phyloP scores from a whole-genome alignment of 1,284 basidiomycete genomes.

The Rhodotorula sp. region DNA sequence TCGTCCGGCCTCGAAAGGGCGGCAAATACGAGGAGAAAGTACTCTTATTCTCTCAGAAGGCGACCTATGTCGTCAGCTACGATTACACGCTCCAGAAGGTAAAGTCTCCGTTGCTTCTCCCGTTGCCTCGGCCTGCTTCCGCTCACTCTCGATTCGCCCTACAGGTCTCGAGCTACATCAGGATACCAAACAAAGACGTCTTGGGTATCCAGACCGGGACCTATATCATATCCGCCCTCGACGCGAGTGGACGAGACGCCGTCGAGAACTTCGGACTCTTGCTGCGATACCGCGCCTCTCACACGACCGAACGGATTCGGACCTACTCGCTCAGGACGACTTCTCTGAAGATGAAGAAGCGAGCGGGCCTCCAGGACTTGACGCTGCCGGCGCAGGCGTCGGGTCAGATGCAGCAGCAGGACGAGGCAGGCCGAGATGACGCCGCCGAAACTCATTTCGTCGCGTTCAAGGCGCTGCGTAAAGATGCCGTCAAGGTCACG shows the following conservation, averaged over 20 bases:
- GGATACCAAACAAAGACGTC: slow-evolving; percentile 81
- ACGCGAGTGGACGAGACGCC: slow-evolving; percentile 78
- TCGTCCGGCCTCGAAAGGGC: slow-evolving; percentile 58
- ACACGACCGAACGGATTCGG: slow-evolving; percentile 63
- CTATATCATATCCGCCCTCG: slow-evolving; percentile 85
- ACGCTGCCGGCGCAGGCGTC: background rate
- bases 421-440: background rate
- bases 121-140: background rate
- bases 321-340: slow-evolving; percentile 79
- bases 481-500: slow-evolving; percentile 38
- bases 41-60: slow-evolving; percentile 59
- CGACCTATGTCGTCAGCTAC: slow-evolving; percentile 41
- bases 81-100: slow-evolving; percentile 55
- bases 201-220: slow-evolving; percentile 77
- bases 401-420: background rate
- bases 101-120: background rate
- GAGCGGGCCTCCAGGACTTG: slow-evolving; percentile 7
- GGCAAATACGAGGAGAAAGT: slow-evolving; percentile 91
- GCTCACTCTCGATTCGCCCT: slow-evolving; percentile 14
- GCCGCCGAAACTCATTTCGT: slow-evolving; percentile 45
- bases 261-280: slow-evolving; percentile 82
- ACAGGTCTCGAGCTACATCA: slow-evolving; percentile 50
- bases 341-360: slow-evolving; percentile 23
- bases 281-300: slow-evolving; percentile 69
- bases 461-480: slow-evolving; percentile 55